Base-by-base conservation (phyloP, 495 filamentous ascomycete species). In the Immersiella caudata region DNA sequence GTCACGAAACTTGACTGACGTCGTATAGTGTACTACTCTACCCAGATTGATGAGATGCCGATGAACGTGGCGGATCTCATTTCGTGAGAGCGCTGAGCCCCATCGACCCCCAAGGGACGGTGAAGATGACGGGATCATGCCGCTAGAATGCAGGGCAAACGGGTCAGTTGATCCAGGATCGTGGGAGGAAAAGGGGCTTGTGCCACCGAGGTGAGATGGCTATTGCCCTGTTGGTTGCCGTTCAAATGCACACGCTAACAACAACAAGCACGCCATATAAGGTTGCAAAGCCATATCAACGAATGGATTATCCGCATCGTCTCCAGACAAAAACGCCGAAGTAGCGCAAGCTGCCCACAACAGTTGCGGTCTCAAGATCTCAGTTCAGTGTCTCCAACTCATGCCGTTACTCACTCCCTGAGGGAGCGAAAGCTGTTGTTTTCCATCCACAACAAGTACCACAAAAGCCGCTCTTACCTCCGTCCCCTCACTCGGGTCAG, bases 11-110 rank as follows among this genome's bases (percentile, higher is more conserved):
- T 4, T n/a, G 5, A n/a, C 70, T 75, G 80, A 72, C 67, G 0
- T 40, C 11, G 54, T 56, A 7, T 55, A 80, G 78, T 80, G 76
- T 91, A 89, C 82, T 90, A 90, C 82, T 89, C 86, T 78, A 90
- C 90, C 62, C 90, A 93, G 79, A 93, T 93, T 66, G 90, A 93
- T 73, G 90, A 93, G 85, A 93, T 93, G 90, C 90, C 90, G 66
- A 93, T 93, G 89, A 92, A 92, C 80, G 90, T 92, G 65, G 90
- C 89, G 63, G 89, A 89, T 69, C 86, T 89, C 63, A 89, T 89
- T 71, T 85, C 77, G 9, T 80, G 73, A 73, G 21, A 11, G 1
- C 24, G 4, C 24, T 9, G 8, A 11, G 26, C 2, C 49, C 5
- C 14, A 18, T 33, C 0, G 22, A 7, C 11, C 0, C 24, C 20